Percentiles rank a stretch among this genome's conserved stretches.
Conservation (phyloP, 305 asterid genomes). For the Fraxinus baroniana region DNA sequence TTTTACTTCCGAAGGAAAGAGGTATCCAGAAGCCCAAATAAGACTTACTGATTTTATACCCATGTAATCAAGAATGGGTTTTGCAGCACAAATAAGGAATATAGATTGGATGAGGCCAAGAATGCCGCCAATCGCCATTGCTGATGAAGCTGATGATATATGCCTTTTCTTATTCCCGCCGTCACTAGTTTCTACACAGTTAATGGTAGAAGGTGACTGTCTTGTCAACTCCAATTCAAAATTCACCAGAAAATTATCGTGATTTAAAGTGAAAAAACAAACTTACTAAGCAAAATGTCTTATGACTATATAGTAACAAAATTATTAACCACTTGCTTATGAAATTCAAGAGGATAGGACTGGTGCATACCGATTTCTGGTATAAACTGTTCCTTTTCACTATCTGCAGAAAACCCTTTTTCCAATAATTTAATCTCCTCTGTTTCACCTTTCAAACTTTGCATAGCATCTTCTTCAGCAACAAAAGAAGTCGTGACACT, state of each 20-base stretch:
- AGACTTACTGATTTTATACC: constrained; percentile 42
- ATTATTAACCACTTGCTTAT: background rate
- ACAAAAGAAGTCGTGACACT: constrained; percentile 60
- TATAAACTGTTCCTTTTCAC: constrained; percentile 38
- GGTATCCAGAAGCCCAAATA: background rate
- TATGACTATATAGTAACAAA: background rate
- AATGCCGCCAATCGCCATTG: constrained; percentile 45
- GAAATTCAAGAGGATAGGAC: background rate
- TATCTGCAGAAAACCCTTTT: constrained; percentile 22
- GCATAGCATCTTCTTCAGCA: constrained; percentile 57
- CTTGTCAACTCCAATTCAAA: constrained; percentile 22
- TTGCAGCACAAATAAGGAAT: constrained; percentile 33
- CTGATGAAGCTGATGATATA: constrained; percentile 56
- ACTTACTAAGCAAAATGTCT: background rate
- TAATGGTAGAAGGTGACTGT: constrained; percentile 2
- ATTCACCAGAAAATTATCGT: background rate
- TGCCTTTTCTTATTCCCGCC: constrained; percentile 26
- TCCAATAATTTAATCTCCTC: constrained; percentile 29
- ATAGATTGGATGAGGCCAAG: constrained; percentile 46
- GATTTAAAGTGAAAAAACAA: background rate
- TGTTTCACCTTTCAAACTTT: constrained; percentile 15
- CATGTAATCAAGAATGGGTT: constrained; percentile 41
- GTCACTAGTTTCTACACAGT: constrained; percentile 16
- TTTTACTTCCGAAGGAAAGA: background rate
- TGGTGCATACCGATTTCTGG: constrained; percentile 34